A percentile compares a stretch with the other conserved stretches of the same genome.
phyloP scores from a whole-genome alignment of 306 rosid genomes.

The Oxytropis ochrocephala region DNA sequence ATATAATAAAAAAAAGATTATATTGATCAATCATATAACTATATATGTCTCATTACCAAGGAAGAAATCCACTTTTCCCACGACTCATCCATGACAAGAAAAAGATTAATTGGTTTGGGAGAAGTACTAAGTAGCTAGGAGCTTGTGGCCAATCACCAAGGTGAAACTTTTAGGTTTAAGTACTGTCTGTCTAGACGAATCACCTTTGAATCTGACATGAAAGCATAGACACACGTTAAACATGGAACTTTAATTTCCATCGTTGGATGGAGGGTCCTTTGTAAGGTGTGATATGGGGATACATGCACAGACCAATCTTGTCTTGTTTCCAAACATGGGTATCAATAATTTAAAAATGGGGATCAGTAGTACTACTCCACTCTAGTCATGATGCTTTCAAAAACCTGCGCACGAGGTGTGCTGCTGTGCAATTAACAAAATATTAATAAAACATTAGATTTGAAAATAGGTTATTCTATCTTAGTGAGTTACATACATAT shows the following conservation, averaged over 20 bases:
- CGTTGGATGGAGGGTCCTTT: neutral
- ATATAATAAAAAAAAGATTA: neutral
- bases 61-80: conserved; percentile 17
- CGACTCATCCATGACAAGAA: conserved; percentile 8
- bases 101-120: neutral
- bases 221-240: neutral
- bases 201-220: neutral
- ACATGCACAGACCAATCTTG: neutral
- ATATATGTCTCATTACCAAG: conserved; percentile 12
- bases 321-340: neutral
- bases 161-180: neutral
- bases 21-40: neutral
- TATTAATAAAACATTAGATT: too few relatives aligned
- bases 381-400: neutral
- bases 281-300: neutral
- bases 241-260: neutral
- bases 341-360: neutral
- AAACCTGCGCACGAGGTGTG: too few relatives aligned
- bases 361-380: neutral
- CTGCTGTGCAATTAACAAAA: too few relatives aligned
- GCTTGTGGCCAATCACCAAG: neutral
- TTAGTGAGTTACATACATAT: too few relatives aligned
- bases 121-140: neutral
- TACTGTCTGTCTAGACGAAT: neutral
- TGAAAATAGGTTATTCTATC: too few relatives aligned